A percentile compares a stretch with the other conserved stretches of the same genome.
These are phyloP conservation scores for Botrytis fragariae DNA, from an alignment of 2,329 filamentous ascomycete species.

Conservation along the genomic window DNA sequence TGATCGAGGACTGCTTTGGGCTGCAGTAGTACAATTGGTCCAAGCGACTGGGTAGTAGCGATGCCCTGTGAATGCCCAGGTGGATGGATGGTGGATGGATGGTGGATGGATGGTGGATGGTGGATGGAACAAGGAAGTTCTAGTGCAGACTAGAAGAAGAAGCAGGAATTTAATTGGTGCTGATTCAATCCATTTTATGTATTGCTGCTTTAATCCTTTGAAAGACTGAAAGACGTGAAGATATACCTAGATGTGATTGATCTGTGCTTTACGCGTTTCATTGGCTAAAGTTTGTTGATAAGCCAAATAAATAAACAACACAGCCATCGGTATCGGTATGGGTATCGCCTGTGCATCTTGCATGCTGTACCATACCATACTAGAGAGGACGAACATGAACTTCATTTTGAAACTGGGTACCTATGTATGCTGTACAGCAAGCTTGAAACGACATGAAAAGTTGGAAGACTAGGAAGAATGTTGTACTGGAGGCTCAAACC, in stretches of 20 bases:
- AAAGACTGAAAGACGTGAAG: not conserved
- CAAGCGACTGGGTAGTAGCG: not conserved
- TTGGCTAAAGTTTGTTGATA: not conserved
- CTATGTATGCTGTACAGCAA: not conserved
- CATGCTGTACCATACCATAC: not conserved
- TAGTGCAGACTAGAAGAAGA: not conserved
- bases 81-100: not conserved
- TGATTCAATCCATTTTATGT: not conserved
- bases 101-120: not conserved
- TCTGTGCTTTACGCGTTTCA: constrained; percentile 8
- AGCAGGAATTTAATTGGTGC: not conserved
- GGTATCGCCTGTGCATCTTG: not conserved
- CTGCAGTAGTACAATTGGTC: not conserved
- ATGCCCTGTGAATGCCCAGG: not conserved
- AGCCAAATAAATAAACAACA: not conserved
- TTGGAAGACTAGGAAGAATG: not conserved
- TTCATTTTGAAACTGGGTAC: not conserved
- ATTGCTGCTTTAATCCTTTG: not conserved
- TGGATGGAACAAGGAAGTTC: not conserved
- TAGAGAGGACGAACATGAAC: not conserved
- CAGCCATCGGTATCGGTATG: not conserved
- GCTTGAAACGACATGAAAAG: not conserved
- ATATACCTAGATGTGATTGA: not conserved
- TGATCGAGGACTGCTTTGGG: not conserved
- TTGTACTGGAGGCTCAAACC: not conserved